Percentiles rank a stretch among this genome's conserved stretches.
These are phyloP conservation scores for Amanita inopinata DNA, from an alignment of 768 basidiomycete genomes.

Conservation along the genomic window DNA sequence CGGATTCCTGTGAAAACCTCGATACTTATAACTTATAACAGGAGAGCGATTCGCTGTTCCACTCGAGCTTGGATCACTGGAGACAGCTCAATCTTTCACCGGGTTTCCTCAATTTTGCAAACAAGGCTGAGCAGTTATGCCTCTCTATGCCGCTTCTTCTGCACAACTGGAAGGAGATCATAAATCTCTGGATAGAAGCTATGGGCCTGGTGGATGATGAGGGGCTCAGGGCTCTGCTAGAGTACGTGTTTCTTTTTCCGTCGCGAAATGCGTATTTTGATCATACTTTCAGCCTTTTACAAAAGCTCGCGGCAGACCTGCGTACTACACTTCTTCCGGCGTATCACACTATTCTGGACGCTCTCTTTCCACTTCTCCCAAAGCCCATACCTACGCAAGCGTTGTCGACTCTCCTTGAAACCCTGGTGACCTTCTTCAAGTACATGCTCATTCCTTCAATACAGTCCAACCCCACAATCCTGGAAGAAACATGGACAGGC, in stretches of 20 bases:
- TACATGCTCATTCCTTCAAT: constrained; percentile 60
- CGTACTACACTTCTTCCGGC: constrained; percentile 64
- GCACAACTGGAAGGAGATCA: constrained; percentile 67
- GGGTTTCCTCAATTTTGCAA: constrained; percentile 62
- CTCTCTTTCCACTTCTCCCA: constrained; percentile 47
- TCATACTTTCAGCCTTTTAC: constrained; percentile 48
- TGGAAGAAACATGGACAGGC: constrained; percentile 51
- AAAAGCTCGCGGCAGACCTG: constrained; percentile 72
- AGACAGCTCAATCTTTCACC: constrained; percentile 73
- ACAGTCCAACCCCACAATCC: constrained; percentile 30
- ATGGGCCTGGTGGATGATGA: constrained; percentile 59
- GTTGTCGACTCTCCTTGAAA: constrained; percentile 55
- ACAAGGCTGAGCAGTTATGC: constrained; percentile 48
- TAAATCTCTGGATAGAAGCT: constrained; percentile 52
- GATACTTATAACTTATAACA: constrained; percentile 17
- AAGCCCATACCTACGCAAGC: constrained; percentile 49
- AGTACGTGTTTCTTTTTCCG: constrained; percentile 37
- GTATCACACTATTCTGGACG: constrained; percentile 45
- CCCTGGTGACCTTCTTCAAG: constrained; percentile 62
- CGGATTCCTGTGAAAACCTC: constrained; percentile 2
- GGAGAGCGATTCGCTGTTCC: constrained; percentile 77
- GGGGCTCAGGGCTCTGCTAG: constrained; percentile 61
- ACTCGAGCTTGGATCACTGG: constrained; percentile 65
- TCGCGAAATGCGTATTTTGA: no score
- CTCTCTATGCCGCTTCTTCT: constrained; percentile 74